A percentile compares a stretch with the other conserved stretches of the same genome.
Conservation (phyloP, 1,139 yeast genomes). For the Kluyveromyces sp. region DNA sequence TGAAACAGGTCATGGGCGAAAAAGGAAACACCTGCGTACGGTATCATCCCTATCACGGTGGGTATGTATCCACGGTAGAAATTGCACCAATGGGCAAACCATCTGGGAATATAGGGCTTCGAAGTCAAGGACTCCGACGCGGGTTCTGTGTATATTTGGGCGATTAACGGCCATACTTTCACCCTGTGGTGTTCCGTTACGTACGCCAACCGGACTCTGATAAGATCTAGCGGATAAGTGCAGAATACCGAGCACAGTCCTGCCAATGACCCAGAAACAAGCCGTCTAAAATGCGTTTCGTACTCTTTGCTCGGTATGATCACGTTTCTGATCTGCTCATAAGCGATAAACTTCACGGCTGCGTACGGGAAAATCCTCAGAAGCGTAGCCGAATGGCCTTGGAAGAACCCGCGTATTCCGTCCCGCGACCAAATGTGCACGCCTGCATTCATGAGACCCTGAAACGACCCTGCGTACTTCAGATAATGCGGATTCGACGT, state of each 20-base stretch:
- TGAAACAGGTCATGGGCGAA: slow-evolving; percentile 89
- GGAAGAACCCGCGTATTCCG: slow-evolving; percentile 80
- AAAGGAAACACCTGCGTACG: slow-evolving; percentile 96
- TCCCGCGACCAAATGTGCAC: slow-evolving; percentile 56
- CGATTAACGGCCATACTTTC: slow-evolving; percentile 47
- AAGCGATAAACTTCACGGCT: slow-evolving; percentile 93
- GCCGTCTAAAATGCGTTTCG: slow-evolving; percentile 76
- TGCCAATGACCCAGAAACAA: slow-evolving; percentile 84
- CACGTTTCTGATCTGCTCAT: slow-evolving; percentile 80
- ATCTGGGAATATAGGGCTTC: slow-evolving; percentile 29
- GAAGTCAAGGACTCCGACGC: slow-evolving; percentile 36
- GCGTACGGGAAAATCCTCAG: slow-evolving; percentile 94
- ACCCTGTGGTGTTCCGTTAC: slow-evolving; percentile 59
- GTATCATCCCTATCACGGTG: slow-evolving; percentile 90
- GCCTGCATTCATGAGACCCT: slow-evolving; percentile 72
- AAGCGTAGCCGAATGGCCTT: slow-evolving; percentile 92
- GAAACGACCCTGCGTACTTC: slow-evolving; percentile 71
- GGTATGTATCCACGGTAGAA: slow-evolving; percentile 94
- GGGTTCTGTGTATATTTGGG: slow-evolving; percentile 53
- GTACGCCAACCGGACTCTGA: slow-evolving; percentile 87
- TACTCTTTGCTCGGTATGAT: slow-evolving; percentile 66
- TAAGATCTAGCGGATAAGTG: slow-evolving; percentile 87
- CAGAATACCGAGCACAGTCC: slow-evolving; percentile 81
- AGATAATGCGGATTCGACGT: slow-evolving; percentile 87
- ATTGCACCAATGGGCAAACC: slow-evolving; percentile 44